A percentile compares a stretch with the other conserved stretches of the same genome.
Evolutionary conservation across 352 stramenopile genomes (phyloP).

Genomic region (Blastocystis sp.): DNA sequence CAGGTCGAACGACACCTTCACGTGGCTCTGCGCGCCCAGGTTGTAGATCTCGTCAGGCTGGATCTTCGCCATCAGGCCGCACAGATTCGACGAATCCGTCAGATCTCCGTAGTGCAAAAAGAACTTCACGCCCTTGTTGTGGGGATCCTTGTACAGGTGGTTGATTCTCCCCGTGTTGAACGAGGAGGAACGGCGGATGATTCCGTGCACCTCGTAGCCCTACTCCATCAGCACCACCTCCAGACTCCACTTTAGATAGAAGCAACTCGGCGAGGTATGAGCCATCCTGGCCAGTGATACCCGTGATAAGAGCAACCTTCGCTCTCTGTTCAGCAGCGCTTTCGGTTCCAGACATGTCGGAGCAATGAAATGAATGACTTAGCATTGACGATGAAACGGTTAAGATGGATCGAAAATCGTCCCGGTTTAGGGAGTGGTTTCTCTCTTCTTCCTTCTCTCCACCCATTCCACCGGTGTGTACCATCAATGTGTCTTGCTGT

Average conservation of each 20-base stretch:
- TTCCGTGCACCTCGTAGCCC: conserved; percentile 88
- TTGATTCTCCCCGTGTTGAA: conserved; percentile 98
- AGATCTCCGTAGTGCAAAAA: conserved; percentile 98
- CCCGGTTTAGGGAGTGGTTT: no score
- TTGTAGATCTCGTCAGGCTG: conserved; percentile 97
- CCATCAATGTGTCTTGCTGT: no score
- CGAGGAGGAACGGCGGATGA: conserved; percentile 92
- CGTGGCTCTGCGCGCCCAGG: conserved; percentile 94
- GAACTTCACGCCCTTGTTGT: conserved; percentile 86
- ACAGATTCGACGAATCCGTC: conserved; percentile 93
- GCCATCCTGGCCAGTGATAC: conserved; percentile 96
- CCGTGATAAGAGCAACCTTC: conserved; percentile 88
- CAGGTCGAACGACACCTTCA: conserved; percentile 99
- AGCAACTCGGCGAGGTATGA: conserved; percentile 95
- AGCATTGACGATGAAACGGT: neutral
- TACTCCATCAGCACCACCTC: neutral
- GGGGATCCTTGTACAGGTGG: conserved; percentile 90
- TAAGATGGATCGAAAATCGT: neutral
- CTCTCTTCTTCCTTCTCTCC: no score
- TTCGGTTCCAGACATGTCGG: neutral
- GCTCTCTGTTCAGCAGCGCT: conserved; percentile 4
- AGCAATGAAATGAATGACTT: neutral
- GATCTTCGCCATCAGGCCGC: conserved; percentile 88
- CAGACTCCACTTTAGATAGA: conserved; percentile 79
- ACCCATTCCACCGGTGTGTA: no score